Evolutionary conservation across 805 yeast genomes (phyloP), one percentile per base, ranked within the genome.

Genomic region (Saturnispora diversa): DNA sequence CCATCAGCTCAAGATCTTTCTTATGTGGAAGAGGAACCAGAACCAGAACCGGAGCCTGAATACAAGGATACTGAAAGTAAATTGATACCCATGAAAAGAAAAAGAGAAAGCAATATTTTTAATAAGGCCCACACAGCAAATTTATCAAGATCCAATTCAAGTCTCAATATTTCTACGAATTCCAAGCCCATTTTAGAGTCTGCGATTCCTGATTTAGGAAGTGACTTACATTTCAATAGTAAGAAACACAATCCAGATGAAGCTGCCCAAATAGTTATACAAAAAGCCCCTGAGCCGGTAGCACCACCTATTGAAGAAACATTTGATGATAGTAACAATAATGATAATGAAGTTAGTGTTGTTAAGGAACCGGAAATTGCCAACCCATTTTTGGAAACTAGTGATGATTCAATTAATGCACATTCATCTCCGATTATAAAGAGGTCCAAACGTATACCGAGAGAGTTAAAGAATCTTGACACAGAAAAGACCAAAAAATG

Each of bases 381-480:
- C n/a, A n/a, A n/a, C n/a, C n/a, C n/a, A n/a, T n/a, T n/a, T 17
- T 10, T 31, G 25, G 34, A n/a, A 10, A 33, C 26, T 12, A 33
- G 27, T 5, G 22, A 15, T 12, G 38, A 35, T 13, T 12, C 10
- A n/a, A 30, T 11, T 28, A 17, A 28, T 21, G 34, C 8, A 4
- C 6, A 16, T 8, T 16, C 15, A 24, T 12, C 40, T 12, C 20
- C 40, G 4, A 40, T 52, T 48, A 7, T 60, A 54, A 44, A 40
- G 22, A 26, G 29, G 17, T 15, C 29, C 40, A 30, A 43, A 29
- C 28, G 44, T 51, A 9, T 48, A 53, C 35, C 50, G 15, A 44
- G 51, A 30, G 73, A 68, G 47, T 67, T 68, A 36, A 56, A 60
- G 11, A 64, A 66, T 64, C 67, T 71, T 19, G 55, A 48, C 5